Conservation (phyloP, 78 protist species). For the Isochrysis galbana region DNA sequence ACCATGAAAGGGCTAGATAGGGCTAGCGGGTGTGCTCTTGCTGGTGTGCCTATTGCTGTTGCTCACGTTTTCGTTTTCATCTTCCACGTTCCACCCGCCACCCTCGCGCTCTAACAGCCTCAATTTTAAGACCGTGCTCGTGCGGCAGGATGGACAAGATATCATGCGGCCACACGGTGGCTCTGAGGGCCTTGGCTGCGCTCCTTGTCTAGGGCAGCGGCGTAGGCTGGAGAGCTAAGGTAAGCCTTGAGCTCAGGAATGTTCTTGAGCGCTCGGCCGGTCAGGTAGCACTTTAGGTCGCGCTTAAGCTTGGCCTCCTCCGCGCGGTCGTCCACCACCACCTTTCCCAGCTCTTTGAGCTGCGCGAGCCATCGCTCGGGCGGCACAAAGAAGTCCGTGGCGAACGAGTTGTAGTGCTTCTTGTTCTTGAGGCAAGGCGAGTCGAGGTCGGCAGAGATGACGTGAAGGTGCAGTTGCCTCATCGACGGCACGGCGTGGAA, state of each 20-base stretch:
- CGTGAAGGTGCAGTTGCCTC: conserved; percentile 66
- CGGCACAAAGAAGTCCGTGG: conserved; percentile 63
- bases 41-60: too few relatives aligned
- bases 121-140: too few relatives aligned
- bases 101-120: too few relatives aligned
- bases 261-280: not conserved
- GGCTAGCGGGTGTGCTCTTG: too few relatives aligned
- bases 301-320: not conserved
- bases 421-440: conserved; percentile 64
- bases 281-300: not conserved
- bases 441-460: conserved; percentile 68
- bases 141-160: too few relatives aligned
- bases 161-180: too few relatives aligned
- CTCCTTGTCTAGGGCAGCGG: too few relatives aligned
- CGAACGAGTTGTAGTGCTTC: conserved; percentile 82
- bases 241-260: not conserved
- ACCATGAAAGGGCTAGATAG: too few relatives aligned
- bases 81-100: too few relatives aligned
- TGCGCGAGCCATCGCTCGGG: not conserved
- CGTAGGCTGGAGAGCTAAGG: not conserved
- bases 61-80: too few relatives aligned
- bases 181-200: too few relatives aligned
- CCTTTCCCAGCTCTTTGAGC: not conserved
- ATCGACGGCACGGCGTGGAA: conserved; percentile 35
- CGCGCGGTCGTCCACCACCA: not conserved